Conservation (phyloP, 257 asterid genomes). For the Solanum chiquidenum region DNA sequence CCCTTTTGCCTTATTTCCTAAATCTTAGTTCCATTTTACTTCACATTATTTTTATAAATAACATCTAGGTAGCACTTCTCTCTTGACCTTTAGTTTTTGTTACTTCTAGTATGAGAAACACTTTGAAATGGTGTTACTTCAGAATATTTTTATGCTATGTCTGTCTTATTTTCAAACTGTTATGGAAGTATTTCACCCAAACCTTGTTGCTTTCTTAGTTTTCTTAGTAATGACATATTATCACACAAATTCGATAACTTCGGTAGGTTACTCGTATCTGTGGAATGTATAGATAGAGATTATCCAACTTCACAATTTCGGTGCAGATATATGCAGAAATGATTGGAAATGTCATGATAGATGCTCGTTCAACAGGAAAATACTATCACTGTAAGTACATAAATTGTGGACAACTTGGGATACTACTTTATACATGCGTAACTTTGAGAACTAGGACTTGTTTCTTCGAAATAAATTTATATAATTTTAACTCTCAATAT, state of each 20-base stretch:
- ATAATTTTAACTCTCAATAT: neutral
- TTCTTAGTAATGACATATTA: neutral
- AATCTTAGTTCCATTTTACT: neutral
- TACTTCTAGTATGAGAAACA: neutral
- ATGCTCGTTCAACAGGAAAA: constrained; percentile 99
- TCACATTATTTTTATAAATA: neutral
- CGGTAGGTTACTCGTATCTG: neutral
- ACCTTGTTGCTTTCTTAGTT: neutral
- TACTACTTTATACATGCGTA: neutral
- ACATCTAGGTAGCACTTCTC: neutral
- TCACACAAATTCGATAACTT: neutral
- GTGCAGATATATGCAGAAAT: constrained; percentile 94
- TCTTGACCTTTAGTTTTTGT: neutral
- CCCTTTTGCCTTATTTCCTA: neutral
- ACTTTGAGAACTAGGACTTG: neutral
- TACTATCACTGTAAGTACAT: constrained; percentile 83
- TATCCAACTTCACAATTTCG: neutral
- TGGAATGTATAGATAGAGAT: neutral
- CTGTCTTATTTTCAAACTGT: neutral
- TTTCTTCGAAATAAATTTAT: neutral
- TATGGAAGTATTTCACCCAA: neutral
- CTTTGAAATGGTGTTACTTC: neutral
- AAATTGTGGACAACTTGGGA: neutral
- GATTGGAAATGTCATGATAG: constrained; percentile 83
- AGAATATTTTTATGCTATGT: neutral